phyloP scores from a whole-genome alignment of 768 basidiomycete species.

The Agaricus blazei region DNA sequence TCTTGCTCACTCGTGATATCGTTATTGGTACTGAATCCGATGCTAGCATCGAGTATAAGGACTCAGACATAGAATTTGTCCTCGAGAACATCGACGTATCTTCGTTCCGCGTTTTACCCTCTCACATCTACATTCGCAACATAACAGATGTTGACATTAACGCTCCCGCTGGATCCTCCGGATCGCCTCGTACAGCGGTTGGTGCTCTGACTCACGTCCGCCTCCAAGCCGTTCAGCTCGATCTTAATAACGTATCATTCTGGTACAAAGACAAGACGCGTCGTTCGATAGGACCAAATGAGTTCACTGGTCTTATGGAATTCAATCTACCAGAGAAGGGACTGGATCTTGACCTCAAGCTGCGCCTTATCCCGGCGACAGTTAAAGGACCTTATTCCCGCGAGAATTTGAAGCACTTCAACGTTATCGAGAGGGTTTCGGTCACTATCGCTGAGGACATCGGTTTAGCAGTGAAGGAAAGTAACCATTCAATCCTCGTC shows the following conservation, averaged over 20 bases:
- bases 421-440: slow-evolving; percentile 49
- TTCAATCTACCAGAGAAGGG: slow-evolving; percentile 63
- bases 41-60: slow-evolving; percentile 65
- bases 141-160: slow-evolving; percentile 54
- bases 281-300: slow-evolving; percentile 42
- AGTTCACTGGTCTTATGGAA: slow-evolving; percentile 58
- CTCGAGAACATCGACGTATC: slow-evolving; percentile 73
- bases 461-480: slow-evolving; percentile 47
- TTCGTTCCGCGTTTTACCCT: slow-evolving; percentile 59
- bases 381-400: slow-evolving; percentile 36
- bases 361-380: slow-evolving; percentile 56
- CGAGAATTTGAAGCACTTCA: slow-evolving; percentile 40
- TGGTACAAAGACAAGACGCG: slow-evolving; percentile 63
- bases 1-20: background rate
- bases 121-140: slow-evolving; percentile 67
- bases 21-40: background rate
- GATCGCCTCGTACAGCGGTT: slow-evolving; percentile 39
- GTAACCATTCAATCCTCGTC: slow-evolving; percentile 59
- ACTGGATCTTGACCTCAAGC: slow-evolving; percentile 61
- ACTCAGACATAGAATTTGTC: slow-evolving; percentile 64
- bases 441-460: slow-evolving; percentile 56
- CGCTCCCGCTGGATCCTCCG: slow-evolving; percentile 30
- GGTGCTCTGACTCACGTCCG: slow-evolving; percentile 65
- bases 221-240: slow-evolving; percentile 59
- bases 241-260: slow-evolving; percentile 65